A percentile compares a stretch with the other conserved stretches of the same genome.
Evolutionary conservation across 2,329 filamentous ascomycete species (phyloP).

Genomic region (Macrophomina phaseolina): DNA sequence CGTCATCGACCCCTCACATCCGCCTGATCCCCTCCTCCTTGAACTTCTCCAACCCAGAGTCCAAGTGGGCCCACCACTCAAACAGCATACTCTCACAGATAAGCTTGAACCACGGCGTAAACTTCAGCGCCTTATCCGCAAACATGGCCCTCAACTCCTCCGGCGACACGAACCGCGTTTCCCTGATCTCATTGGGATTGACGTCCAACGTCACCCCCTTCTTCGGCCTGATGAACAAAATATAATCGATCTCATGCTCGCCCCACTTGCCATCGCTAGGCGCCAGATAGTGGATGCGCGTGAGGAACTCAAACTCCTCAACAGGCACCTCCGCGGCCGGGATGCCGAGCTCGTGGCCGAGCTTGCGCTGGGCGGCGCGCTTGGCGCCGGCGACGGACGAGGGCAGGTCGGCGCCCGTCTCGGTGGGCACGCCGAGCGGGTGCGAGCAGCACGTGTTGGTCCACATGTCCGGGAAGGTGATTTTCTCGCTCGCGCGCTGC

Average conservation of each 20-base stretch:
- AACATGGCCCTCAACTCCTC: slow-evolving; percentile 87
- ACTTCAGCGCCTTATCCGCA: slow-evolving; percentile 76
- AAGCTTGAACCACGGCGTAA: slow-evolving; percentile 99
- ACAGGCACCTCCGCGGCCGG: slow-evolving; percentile 85
- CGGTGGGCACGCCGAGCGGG: slow-evolving; percentile 86
- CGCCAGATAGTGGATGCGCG: slow-evolving; percentile 97
- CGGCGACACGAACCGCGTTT: slow-evolving; percentile 80
- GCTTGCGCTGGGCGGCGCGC: slow-evolving; percentile 88
- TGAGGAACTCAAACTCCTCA: slow-evolving; percentile 91
- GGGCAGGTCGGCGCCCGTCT: slow-evolving; percentile 82
- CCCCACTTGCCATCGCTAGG: slow-evolving; percentile 98
- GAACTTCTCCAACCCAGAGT: slow-evolving; percentile 82
- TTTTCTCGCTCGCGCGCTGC: slow-evolving; percentile 95
- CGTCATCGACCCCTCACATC: slow-evolving; percentile 58
- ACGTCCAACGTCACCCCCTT: slow-evolving; percentile 82
- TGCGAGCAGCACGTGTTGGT: slow-evolving; percentile 99
- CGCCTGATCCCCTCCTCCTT: slow-evolving; percentile 86
- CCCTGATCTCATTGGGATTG: slow-evolving; percentile 89
- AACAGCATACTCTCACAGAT: slow-evolving; percentile 98
- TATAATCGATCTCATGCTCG: slow-evolving; percentile 99
- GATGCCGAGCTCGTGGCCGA: slow-evolving; percentile 95
- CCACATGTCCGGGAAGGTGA: slow-evolving; percentile 99
- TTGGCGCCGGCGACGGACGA: slow-evolving; percentile 86
- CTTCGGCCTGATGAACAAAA: slow-evolving; percentile 84
- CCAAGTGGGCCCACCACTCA: slow-evolving; percentile 92